Evolutionary conservation across 495 filamentous ascomycete genomes (phyloP).

Genomic region (Trichoderma orchidacearum): DNA sequence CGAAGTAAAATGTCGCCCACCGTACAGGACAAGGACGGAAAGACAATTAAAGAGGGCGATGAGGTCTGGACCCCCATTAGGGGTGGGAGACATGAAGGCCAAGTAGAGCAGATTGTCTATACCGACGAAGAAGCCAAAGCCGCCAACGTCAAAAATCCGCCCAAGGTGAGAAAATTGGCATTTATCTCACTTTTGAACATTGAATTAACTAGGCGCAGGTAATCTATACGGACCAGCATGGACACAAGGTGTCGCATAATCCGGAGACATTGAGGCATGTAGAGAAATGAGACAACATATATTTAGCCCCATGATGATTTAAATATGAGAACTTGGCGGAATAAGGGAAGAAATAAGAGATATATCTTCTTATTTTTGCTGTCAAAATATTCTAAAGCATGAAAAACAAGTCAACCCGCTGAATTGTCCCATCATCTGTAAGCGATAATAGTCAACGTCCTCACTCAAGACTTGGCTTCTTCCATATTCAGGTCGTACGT

Average conservation of each 20-base stretch:
- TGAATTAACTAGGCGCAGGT: neutral
- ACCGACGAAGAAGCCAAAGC: slow-evolving; percentile 18
- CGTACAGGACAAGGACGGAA: slow-evolving; percentile 18
- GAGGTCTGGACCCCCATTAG: slow-evolving; percentile 18
- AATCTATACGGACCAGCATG: slow-evolving; percentile 16
- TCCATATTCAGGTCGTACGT: slow-evolving; percentile 28
- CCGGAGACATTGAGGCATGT: slow-evolving; percentile 14
- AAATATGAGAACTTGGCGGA: neutral
- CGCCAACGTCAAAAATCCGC: slow-evolving; percentile 27
- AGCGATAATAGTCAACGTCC: neutral
- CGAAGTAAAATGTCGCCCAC: slow-evolving; percentile 10
- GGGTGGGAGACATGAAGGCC: slow-evolving; percentile 20
- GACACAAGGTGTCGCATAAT: slow-evolving; percentile 16
- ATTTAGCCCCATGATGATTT: neutral
- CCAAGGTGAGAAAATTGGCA: slow-evolving; percentile 15
- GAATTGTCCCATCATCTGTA: too few species aligned
- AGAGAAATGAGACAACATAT: neutral
- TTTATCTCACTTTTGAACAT: neutral
- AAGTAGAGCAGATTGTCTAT: slow-evolving; percentile 23
- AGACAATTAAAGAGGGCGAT: slow-evolving; percentile 22
- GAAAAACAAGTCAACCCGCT: too few species aligned
- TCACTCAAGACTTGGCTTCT: neutral
- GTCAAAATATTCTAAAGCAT: too few species aligned
- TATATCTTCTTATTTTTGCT: too few species aligned
- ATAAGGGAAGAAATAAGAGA: too few species aligned